These are phyloP conservation scores for Tylopilus sp. DNA, from an alignment of 768 basidiomycete species.

Conservation along the genomic window DNA sequence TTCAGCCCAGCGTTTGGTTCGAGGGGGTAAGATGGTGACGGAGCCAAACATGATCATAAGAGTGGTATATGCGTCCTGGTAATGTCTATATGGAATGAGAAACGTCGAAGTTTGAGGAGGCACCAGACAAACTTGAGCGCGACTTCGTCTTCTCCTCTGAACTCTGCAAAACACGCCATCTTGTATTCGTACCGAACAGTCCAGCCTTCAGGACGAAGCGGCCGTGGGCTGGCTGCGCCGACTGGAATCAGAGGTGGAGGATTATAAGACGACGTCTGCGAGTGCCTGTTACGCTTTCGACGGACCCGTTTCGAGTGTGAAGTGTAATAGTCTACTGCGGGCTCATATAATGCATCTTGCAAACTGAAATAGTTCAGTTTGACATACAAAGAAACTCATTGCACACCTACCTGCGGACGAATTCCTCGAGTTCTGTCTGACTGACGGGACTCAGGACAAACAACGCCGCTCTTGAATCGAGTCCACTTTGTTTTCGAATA, in stretches of 20 bases:
- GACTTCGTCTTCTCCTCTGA: slow-evolving; percentile 87
- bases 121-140: slow-evolving; percentile 71
- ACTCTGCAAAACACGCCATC: slow-evolving; percentile 95
- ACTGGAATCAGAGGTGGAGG: slow-evolving; percentile 44
- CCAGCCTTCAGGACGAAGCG: slow-evolving; percentile 86
- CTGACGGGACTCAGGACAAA: slow-evolving; percentile 95
- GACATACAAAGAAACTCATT: background rate
- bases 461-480: slow-evolving; percentile 62
- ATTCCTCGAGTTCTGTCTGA: slow-evolving; percentile 80
- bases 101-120: slow-evolving; percentile 1
- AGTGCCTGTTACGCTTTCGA: slow-evolving; percentile 82
- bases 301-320: slow-evolving; percentile 90
- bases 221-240: slow-evolving; percentile 42
- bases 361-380: slow-evolving; percentile 46
- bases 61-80: slow-evolving; percentile 87
- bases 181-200: slow-evolving; percentile 97
- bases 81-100: slow-evolving; percentile 58
- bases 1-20: slow-evolving; percentile 98
- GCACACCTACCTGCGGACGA: slow-evolving; percentile 65
- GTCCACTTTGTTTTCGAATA: too few species aligned
- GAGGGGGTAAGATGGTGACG: slow-evolving; percentile 78
- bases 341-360: slow-evolving; percentile 84
- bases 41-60: slow-evolving; percentile 88
- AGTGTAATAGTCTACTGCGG: slow-evolving; percentile 91
- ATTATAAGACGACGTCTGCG: slow-evolving; percentile 52